Conservation (phyloP, 2,329 filamentous ascomycete genomes). For the Cladosporium phlei region DNA sequence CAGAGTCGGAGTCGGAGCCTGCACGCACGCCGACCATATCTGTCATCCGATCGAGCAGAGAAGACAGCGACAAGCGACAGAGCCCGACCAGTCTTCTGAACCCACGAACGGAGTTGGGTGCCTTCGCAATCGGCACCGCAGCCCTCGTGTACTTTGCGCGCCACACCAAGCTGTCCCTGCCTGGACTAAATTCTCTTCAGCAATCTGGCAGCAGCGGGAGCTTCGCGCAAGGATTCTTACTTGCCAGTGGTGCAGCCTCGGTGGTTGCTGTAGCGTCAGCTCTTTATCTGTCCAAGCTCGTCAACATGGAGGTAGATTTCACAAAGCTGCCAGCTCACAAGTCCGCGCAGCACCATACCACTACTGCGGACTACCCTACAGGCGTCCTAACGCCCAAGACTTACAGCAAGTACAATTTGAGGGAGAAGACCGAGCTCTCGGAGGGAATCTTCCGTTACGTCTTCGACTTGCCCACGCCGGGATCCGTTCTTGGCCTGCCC, state of each 20-base stretch:
- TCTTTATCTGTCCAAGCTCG: constrained; percentile 15
- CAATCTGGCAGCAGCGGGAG: constrained; percentile 14
- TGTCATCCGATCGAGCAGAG: background rate
- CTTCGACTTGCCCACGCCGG: constrained; percentile 24
- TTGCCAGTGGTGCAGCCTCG: constrained; percentile 26
- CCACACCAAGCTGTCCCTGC: constrained; percentile 5
- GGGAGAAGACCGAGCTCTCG: constrained; percentile 17
- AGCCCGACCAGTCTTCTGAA: background rate
- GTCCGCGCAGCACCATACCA: constrained; percentile 22
- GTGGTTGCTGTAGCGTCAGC: constrained; percentile 15
- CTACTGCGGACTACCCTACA: constrained; percentile 24
- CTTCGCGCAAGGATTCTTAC: constrained; percentile 37
- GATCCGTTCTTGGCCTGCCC: constrained; percentile 30
- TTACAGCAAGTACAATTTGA: constrained; percentile 46
- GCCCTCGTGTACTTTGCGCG: constrained; percentile 14
- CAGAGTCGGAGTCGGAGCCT: background rate
- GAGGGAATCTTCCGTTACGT: constrained; percentile 25
- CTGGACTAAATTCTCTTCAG: background rate
- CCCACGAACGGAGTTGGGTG: constrained; percentile 11
- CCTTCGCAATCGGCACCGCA: constrained; percentile 12
- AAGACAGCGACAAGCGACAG: background rate
- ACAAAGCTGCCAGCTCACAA: constrained; percentile 33
- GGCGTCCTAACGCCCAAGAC: constrained; percentile 49
- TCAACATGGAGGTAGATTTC: constrained; percentile 14
- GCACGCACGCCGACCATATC: background rate